Evolutionary conservation across 2,329 filamentous ascomycete species (phyloP).

Genomic region (Trichoderma sp.): DNA sequence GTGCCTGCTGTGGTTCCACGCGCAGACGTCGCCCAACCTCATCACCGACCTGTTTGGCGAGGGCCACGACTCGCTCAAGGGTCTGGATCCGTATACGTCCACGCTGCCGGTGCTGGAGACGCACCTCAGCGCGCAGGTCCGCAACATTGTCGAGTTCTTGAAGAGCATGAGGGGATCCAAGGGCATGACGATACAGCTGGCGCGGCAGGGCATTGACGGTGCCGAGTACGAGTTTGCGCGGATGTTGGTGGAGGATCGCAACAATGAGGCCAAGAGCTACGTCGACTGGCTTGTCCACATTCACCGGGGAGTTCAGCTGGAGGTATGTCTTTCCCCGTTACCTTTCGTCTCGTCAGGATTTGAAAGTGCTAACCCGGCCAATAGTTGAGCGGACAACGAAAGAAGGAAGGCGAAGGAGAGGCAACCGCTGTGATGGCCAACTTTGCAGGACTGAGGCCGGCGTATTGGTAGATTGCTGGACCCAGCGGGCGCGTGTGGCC

Average conservation of each 20-base stretch:
- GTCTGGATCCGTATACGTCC: constrained; percentile 79
- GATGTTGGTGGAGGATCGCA: constrained; percentile 87
- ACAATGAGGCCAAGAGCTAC: constrained; percentile 97
- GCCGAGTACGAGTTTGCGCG: constrained; percentile 96
- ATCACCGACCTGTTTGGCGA: constrained; percentile 87
- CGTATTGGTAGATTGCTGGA: constrained; percentile 64
- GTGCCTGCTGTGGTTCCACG: constrained; percentile 88
- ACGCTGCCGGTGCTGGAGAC: constrained; percentile 83
- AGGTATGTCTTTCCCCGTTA: constrained; percentile 56
- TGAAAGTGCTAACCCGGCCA: not conserved
- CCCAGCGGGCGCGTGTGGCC: not conserved
- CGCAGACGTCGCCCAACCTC: constrained; percentile 88
- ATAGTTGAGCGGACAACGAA: constrained; percentile 69
- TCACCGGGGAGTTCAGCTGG: constrained; percentile 88
- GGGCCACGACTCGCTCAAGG: constrained; percentile 67
- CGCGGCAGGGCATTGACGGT: constrained; percentile 88
- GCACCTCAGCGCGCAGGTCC: constrained; percentile 89
- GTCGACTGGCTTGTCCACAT: constrained; percentile 98
- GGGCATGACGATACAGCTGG: constrained; percentile 84
- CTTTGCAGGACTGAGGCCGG: constrained; percentile 61
- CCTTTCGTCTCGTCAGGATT: not conserved
- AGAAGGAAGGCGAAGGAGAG: constrained; percentile 63
- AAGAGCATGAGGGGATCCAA: constrained; percentile 80
- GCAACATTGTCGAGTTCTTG: constrained; percentile 89
- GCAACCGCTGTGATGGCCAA: constrained; percentile 51